Base-by-base conservation (phyloP, 116 monocot genomes). In the Posidonia oceanica region DNA sequence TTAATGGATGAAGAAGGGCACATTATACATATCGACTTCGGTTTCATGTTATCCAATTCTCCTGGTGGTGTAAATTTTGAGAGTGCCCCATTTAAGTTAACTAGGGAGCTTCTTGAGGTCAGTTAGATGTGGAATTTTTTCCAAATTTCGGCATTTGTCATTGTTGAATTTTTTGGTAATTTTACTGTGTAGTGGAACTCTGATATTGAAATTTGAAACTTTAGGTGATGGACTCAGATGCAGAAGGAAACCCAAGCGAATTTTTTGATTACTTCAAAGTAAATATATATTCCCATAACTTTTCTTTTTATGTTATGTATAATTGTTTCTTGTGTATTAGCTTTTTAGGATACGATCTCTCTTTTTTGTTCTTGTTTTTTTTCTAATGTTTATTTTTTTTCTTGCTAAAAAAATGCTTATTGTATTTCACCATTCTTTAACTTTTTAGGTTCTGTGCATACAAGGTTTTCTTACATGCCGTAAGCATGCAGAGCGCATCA, bases 61-160 rank as follows among this genome's bases (percentile, higher is more conserved):
- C 97, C 97, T 70, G 97, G 97, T 5, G 92, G 97, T 65, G 97
- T 97, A 56, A 97, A 97, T 83, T 97, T 97, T 81, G 97, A 97
- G 72, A 97, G 97, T 72, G 97, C 97, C n/a, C 97, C 97, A 38
- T 97, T 97, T 81, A 97, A 92, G 64, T 78, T 97, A 63, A 97
- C 97, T 37, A 71, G 97, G 8, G 97, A 97, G 61, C 92, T 97
- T 71, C 91, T 97, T 68, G 97, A 97, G 89, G 97, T 92, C n/a
- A 66, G 80, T 63, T 20, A 69, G 44, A 40, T 75, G 39, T 69
- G n/a, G n/a, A 29, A 29, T 29, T 29, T 29, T 29, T 29, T 0
- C 29, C 29, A 29, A 29, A 29, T 29, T 29, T 29, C 1, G 29
- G 29, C 29, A 29, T 29, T 29, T 29, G 29, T n/a, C 58, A n/a